A percentile compares a stretch with the other conserved stretches of the same genome.
Evolutionary conservation across 108 stramenopile genomes (phyloP).

Genomic region (Cyclostephanos invisitatus): DNA sequence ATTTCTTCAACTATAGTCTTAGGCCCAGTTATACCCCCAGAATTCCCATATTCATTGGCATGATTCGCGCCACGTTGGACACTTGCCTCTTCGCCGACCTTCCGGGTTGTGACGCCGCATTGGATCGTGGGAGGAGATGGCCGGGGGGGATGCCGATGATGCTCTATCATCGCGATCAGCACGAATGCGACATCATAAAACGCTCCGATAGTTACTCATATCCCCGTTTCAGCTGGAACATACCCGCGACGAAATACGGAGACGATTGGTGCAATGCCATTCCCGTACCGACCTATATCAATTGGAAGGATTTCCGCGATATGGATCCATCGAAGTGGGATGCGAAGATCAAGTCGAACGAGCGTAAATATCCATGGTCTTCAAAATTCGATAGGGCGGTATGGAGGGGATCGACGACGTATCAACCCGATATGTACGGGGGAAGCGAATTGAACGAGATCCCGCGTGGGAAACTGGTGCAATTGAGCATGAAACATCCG

Average conservation of each 20-base stretch:
- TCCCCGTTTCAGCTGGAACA: not conserved
- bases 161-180: not conserved
- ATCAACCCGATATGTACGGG: not conserved
- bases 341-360: not conserved
- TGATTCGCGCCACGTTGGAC: not conserved
- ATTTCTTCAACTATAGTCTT: not conserved
- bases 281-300: not conserved
- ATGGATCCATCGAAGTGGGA: not conserved
- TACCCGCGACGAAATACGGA: not conserved
- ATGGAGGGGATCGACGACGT: not conserved
- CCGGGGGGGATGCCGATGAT: not conserved
- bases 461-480: constrained; percentile 22
- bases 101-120: too few relatives aligned
- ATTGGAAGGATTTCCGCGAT: not conserved
- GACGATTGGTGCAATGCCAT: not conserved
- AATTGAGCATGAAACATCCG: constrained; percentile 24
- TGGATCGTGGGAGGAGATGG: not conserved
- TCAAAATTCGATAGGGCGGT: not conserved
- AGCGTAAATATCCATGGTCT: not conserved
- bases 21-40: not conserved
- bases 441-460: constrained; percentile 10
- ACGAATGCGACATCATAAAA: not conserved
- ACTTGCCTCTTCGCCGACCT: too few relatives aligned
- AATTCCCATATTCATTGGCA: not conserved
- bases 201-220: not conserved